Evolutionary conservation across 441 rosid species (phyloP).

Genomic region (Lepidium campestre): DNA sequence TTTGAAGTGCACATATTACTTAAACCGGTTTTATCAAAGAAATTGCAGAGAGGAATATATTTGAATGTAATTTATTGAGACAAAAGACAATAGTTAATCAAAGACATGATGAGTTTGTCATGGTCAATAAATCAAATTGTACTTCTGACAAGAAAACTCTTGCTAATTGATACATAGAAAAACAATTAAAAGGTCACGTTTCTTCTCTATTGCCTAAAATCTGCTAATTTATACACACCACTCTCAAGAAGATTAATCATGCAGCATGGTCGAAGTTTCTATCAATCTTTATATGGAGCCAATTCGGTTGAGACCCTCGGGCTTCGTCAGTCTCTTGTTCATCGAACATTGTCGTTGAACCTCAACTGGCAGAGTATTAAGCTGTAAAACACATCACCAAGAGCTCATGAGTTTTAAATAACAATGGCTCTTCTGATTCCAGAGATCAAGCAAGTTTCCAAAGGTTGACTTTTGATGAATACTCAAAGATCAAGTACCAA

Average conservation of each 20-base stretch:
- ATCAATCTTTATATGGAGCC: constrained; percentile 73
- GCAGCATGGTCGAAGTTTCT: constrained; percentile 39
- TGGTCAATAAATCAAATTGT: background rate
- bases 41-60: too few species aligned
- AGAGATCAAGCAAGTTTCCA: background rate
- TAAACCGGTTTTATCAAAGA: background rate
- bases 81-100: too few species aligned
- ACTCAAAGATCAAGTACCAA: background rate
- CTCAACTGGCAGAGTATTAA: constrained; percentile 48
- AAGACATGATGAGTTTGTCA: too few species aligned
- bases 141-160: background rate
- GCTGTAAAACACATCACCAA: constrained; percentile 20
- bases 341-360: constrained; percentile 47
- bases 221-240: background rate
- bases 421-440: background rate
- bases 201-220: background rate
- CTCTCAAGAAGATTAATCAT: background rate
- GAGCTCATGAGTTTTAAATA: background rate
- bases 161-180: background rate
- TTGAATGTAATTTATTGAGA: too few species aligned
- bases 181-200: background rate
- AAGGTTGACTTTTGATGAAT: background rate
- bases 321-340: constrained; percentile 48
- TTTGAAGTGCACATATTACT: background rate
- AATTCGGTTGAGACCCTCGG: constrained; percentile 49